A percentile compares a stretch with the other conserved stretches of the same genome.
phyloP scores from a whole-genome alignment of 2,329 filamentous ascomycete species.

The Didymella segeticola region DNA sequence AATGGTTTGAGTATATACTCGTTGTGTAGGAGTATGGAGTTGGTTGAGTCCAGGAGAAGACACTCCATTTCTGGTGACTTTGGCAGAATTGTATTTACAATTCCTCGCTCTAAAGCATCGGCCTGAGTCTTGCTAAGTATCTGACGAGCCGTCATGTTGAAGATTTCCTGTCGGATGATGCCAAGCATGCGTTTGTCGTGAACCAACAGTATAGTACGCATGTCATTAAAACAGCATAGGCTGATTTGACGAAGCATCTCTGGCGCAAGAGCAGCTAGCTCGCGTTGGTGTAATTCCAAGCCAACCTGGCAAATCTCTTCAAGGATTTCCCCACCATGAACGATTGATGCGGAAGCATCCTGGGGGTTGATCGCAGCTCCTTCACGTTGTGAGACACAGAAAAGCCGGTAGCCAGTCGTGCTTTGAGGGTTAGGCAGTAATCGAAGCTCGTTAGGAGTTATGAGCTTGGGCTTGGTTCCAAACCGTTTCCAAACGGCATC shows the following conservation, averaged over 20 bases:
- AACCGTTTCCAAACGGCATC: conserved; percentile 1
- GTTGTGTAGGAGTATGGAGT: not conserved
- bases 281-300: conserved; percentile 1
- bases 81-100: conserved; percentile 2
- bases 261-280: conserved; percentile 2
- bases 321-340: not conserved
- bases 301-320: conserved; percentile 4
- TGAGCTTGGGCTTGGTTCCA: conserved; percentile 4
- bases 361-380: not conserved
- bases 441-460: conserved; percentile 1
- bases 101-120: not conserved
- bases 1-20: conserved; percentile 1
- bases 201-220: conserved; percentile 3
- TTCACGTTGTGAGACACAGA: not conserved
- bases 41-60: not conserved
- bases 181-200: conserved; percentile 7
- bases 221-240: conserved; percentile 5
- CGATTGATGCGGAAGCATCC: not conserved
- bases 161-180: not conserved
- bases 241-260: conserved; percentile 2
- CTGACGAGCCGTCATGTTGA: not conserved
- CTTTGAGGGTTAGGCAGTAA: not conserved
- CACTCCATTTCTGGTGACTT: conserved; percentile 4
- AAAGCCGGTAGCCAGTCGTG: not conserved
- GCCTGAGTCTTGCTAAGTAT: not conserved